phyloP scores from a whole-genome alignment of 179 eudicot species.

The Gypsophila paniculata region DNA sequence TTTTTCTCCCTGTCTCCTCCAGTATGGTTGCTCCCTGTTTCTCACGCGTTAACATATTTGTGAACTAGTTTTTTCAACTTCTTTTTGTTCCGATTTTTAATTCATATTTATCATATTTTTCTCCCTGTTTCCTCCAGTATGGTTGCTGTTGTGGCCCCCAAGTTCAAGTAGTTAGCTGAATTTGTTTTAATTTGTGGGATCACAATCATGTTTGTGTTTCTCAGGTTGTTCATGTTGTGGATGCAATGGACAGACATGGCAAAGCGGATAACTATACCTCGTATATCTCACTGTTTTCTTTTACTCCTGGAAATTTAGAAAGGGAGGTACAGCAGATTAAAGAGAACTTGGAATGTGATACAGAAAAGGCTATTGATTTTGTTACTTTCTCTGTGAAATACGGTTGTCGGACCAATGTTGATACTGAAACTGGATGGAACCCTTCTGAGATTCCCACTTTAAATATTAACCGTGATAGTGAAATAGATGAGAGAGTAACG shows the following conservation, averaged over 20 bases:
- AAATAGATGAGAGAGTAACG: constrained; percentile 46
- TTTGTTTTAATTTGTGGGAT: background rate
- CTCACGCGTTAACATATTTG: background rate
- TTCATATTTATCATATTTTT: background rate
- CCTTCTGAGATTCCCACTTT: constrained; percentile 59
- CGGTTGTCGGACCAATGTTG: constrained; percentile 57
- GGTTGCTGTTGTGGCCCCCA: constrained; percentile 8
- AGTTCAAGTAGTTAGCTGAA: constrained; percentile 4
- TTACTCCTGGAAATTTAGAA: constrained; percentile 76
- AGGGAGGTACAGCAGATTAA: constrained; percentile 58
- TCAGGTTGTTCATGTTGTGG: constrained; percentile 94
- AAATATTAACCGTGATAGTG: constrained; percentile 44
- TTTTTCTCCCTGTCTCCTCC: too few relatives aligned
- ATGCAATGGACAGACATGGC: constrained; percentile 44
- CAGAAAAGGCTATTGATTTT: constrained; percentile 59
- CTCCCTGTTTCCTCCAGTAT: background rate
- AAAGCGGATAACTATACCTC: constrained; percentile 45
- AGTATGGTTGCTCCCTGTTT: too few relatives aligned
- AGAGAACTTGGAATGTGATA: constrained; percentile 77
- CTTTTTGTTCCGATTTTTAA: background rate
- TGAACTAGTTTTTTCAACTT: background rate
- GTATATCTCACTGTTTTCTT: constrained; percentile 69
- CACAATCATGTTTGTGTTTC: constrained; percentile 11
- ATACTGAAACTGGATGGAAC: constrained; percentile 64
- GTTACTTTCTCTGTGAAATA: constrained; percentile 81